Base-by-base conservation (phyloP, 2,329 filamentous ascomycete genomes). In the Penicillium paneum region DNA sequence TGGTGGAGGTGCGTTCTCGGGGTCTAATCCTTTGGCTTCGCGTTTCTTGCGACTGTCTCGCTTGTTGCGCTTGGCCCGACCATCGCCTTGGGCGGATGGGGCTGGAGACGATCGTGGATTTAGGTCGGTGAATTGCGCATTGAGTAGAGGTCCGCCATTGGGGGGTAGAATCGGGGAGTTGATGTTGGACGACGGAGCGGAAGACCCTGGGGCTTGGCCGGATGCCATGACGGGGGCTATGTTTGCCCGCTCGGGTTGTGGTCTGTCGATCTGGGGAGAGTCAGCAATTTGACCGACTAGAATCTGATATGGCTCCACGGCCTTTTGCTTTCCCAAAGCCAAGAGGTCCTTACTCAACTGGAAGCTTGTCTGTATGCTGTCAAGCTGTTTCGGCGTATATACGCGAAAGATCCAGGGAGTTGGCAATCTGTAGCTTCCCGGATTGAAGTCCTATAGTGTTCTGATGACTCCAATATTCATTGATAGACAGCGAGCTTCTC, bases 41-140 rank as follows among this genome's bases (percentile, higher is more conserved):
- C 73, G 70, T 57, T 76, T 76, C 57, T 76, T 76, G 53, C 73
- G 72, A 62, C 72, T 75, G 42, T 76, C 74, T 31, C 72, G 67
- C 64, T 76, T 76, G 52, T 71, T 74, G 54, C 74, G 66, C 52
- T 76, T 76, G 28, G 70, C 66, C 36, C 68, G 68, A 38, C 58
- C 56, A 51, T 73, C 71, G 13, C 62, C 64, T 55, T 68, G 69
- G 8, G 56, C 61, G 8, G 68, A 68, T 6, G 71, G 70, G 1
- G 67, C 69, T 41, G 71, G 71, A 13, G 72, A 74, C 5, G 68
- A 67, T 56, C 70, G 64, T 8, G 62, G 57, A 34, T 71, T 71
- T 1, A 65, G 38, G 32, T 73, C 70, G 19, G 63, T 59, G 24
- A 68, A 47, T 53, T 64, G 43, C 32, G 65, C 66, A 52, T 64